Evolutionary conservation across 2,329 filamentous ascomycete species (phyloP), one percentile per base, ranked within the genome.

Genomic region (Exophiala bonariae): DNA sequence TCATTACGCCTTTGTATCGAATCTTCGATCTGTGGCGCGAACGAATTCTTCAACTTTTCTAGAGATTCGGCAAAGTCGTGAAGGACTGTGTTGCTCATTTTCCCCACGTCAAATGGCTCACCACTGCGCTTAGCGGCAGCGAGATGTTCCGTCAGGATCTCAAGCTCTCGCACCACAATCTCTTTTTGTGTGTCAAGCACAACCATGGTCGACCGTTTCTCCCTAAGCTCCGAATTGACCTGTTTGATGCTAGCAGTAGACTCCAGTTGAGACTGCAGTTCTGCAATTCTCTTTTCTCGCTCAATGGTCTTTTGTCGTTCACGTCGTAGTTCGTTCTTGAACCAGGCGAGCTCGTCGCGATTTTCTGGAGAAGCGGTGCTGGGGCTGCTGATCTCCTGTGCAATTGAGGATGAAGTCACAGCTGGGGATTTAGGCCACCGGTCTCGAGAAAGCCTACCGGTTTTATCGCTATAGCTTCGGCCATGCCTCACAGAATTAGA

Each of bases 141-240:
- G 16, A 96, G 83, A 63, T 93, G 92, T 36, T 91, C 89, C 3
- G 89, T 91, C 61, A 96, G 80, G 30, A 92, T 86, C 63, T 95
- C 89, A 14, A 97, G 76, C 66, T 97, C 90, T 32, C 88, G 86
- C 61, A 97, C 88, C 70, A 96, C 92, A 66, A 97, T 91, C 69
- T 97, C 92, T 41, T 90, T 89, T 68, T 96, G 89, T 0, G 91
- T 92, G 65, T 97, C 92, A 41, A 97, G 76, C 14, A 95, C 87
- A 5, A 92, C 92, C 66, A 99, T 93, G 0, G 93, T 97, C 61
- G 95, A 96, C 49, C 93, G 81, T 73, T 97, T 97, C 68, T 97
- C 91, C 28, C 87, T 79, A 18, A 97, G 74, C 64, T 91, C 92
- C 59, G 86, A 90, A 67, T 95, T 95, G 22, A 95, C 82, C 59